These are phyloP conservation scores for Crataegus laevigata DNA, from an alignment of 306 rosid species.

Conservation along the genomic window DNA sequence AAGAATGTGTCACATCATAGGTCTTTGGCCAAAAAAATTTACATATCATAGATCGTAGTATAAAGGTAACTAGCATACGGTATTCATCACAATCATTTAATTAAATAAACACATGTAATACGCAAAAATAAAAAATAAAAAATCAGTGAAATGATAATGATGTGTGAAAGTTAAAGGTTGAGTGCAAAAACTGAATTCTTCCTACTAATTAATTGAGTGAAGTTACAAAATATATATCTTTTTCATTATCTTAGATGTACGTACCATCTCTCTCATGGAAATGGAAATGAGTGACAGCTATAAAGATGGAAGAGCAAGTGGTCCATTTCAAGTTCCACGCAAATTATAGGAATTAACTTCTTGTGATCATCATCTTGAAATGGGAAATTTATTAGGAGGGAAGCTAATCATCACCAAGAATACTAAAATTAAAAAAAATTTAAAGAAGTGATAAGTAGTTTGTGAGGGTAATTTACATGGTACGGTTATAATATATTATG, in stretches of 20 bases:
- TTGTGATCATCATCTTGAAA: not conserved
- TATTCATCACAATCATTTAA: too few relatives aligned
- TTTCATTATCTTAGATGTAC: not conserved
- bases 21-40: too few relatives aligned
- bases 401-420: not conserved
- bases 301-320: not conserved
- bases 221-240: not conserved
- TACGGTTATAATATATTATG: not conserved
- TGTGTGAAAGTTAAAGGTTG: too few relatives aligned
- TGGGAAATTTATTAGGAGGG: not conserved
- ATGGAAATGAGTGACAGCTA: not conserved
- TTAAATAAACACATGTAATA: too few relatives aligned
- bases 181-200: not conserved
- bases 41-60: too few relatives aligned
- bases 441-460: not conserved
- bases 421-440: not conserved
- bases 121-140: too few relatives aligned
- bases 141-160: too few relatives aligned
- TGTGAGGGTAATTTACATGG: not conserved
- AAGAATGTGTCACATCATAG: too few relatives aligned
- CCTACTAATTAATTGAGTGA: not conserved
- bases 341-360: not conserved
- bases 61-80: too few relatives aligned
- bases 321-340: not conserved
- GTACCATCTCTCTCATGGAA: not conserved